A percentile compares a stretch with the other conserved stretches of the same genome.
These are phyloP conservation scores for Saussurea involucrata DNA, from an alignment of 129 eudicot species.

Conservation along the genomic window DNA sequence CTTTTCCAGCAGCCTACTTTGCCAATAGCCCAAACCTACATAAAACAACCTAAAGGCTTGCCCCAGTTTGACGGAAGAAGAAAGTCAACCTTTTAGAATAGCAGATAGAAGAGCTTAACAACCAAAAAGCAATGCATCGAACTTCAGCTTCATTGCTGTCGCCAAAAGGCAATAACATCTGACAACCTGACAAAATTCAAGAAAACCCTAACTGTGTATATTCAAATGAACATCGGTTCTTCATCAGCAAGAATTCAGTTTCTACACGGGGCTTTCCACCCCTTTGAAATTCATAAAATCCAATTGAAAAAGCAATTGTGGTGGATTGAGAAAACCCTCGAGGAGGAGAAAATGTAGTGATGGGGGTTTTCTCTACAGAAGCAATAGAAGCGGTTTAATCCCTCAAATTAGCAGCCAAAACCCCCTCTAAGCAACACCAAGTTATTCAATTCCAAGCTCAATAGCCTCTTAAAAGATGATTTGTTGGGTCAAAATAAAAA, in stretches of 20 bases:
- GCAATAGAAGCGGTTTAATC: constrained; percentile 78
- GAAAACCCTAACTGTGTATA: too few relatives aligned
- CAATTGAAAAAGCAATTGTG: constrained; percentile 30
- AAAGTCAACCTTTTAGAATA: too few relatives aligned
- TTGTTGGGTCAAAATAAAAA: constrained; percentile 12
- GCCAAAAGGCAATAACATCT: too few relatives aligned
- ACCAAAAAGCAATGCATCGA: too few relatives aligned
- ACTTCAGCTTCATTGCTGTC: too few relatives aligned
- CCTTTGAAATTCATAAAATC: not conserved
- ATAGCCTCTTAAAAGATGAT: constrained; percentile 63
- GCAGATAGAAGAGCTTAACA: too few relatives aligned
- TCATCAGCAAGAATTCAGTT: not conserved
- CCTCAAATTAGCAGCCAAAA: constrained; percentile 71
- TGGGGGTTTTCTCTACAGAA: constrained; percentile 53
- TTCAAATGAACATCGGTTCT: not conserved
- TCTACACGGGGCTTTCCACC: not conserved
- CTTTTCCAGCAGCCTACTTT: not conserved
- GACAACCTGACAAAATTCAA: too few relatives aligned
- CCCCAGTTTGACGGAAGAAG: too few relatives aligned
- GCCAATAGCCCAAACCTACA: too few relatives aligned
- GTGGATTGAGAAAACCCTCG: constrained; percentile 48
- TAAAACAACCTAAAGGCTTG: too few relatives aligned
- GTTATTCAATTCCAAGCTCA: constrained; percentile 49
- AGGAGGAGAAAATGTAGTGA: constrained; percentile 41
- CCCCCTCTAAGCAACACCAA: constrained; percentile 41